Percentiles rank a stretch among this genome's conserved stretches.
Conservation (phyloP, 129 eudicot genomes). For the Chrysanthemum seticuspe region DNA sequence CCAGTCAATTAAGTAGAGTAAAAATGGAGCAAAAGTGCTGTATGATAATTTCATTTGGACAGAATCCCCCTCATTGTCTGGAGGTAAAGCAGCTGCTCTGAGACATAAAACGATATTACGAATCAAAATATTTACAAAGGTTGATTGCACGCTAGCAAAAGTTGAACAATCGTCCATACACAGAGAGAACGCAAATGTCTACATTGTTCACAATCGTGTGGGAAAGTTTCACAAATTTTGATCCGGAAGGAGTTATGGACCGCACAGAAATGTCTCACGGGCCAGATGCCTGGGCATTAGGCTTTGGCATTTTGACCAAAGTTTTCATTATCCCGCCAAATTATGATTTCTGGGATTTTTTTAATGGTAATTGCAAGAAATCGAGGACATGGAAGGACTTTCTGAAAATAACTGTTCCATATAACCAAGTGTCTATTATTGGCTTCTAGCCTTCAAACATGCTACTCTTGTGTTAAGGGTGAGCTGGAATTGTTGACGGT, state of each 20-base stretch:
- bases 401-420: neutral
- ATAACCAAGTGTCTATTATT: neutral
- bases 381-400: neutral
- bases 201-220: neutral
- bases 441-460: constrained; percentile 7
- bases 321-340: neutral
- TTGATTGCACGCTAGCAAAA: neutral
- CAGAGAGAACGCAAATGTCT: neutral
- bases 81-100: constrained; percentile 61
- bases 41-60: constrained; percentile 53
- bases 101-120: constrained; percentile 8
- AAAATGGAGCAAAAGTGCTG: constrained; percentile 54
- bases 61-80: constrained; percentile 42
- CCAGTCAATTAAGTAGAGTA: constrained; percentile 55
- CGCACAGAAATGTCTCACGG: neutral
- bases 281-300: neutral
- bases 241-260: neutral
- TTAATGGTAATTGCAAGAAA: neutral
- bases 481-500: no score
- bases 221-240: no score
- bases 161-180: neutral
- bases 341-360: neutral
- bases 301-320: neutral
- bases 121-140: neutral
- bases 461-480: neutral